These are phyloP conservation scores for Takashimella tepidaria DNA, from an alignment of 1,284 basidiomycete genomes.

Conservation along the genomic window DNA sequence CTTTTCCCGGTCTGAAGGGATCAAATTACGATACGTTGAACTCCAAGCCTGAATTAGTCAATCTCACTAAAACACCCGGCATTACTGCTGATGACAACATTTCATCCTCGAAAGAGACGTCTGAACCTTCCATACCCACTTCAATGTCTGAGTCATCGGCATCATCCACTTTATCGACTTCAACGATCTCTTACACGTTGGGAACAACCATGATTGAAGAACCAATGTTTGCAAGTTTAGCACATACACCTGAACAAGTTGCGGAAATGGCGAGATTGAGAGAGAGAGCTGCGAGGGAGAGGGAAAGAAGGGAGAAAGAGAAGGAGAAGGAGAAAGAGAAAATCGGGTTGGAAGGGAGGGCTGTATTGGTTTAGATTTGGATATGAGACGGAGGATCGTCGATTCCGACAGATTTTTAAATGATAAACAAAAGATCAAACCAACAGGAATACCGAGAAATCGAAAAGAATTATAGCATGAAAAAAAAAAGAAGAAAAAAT, in stretches of 20 bases:
- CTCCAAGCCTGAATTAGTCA: no score
- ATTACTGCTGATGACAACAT: no score
- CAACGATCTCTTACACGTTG: neutral
- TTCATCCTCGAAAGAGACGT: no score
- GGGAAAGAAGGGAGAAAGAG: conserved; percentile 5
- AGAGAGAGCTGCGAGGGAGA: conserved; percentile 17
- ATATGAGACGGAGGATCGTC: no score
- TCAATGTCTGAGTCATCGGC: no score
- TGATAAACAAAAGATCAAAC: no score
- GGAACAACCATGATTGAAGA: conserved; percentile 7
- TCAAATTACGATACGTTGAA: no score
- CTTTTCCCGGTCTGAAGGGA: no score
- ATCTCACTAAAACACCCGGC: no score
- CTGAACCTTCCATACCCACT: no score
- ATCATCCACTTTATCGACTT: no score
- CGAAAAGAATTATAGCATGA: neutral
- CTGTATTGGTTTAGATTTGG: neutral
- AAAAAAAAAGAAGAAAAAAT: neutral
- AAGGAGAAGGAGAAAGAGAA: neutral
- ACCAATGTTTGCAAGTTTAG: conserved; percentile 40
- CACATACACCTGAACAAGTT: conserved; percentile 42
- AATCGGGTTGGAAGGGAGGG: neutral
- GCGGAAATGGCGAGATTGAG: conserved; percentile 35
- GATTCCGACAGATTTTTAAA: no score
- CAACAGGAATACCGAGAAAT: neutral